phyloP scores from a whole-genome alignment of 2,329 filamentous ascomycete species.

The Elsinoe batatas region DNA sequence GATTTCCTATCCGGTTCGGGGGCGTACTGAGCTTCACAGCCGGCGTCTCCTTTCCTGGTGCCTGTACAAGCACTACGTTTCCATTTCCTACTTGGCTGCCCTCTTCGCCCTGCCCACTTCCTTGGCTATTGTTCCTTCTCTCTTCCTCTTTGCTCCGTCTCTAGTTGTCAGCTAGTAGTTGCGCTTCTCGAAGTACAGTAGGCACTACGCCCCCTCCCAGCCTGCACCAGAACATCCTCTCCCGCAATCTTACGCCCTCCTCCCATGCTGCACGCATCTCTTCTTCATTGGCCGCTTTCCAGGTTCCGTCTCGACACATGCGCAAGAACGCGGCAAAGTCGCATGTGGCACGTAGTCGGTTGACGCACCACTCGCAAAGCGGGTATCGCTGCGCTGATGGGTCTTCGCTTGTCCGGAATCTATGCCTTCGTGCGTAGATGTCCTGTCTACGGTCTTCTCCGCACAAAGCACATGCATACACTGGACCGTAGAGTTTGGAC shows the following conservation, averaged over 20 bases:
- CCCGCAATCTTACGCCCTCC: constrained; percentile 77
- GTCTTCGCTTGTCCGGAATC: constrained; percentile 79
- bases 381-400: constrained; percentile 83
- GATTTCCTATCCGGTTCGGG: background rate
- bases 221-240: constrained; percentile 95
- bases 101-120: background rate
- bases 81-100: background rate
- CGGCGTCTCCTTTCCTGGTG: background rate
- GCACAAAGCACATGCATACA: constrained; percentile 73
- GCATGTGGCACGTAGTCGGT: constrained; percentile 74
- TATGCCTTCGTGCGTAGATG: constrained; percentile 65
- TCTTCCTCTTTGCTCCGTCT: constrained; percentile 3
- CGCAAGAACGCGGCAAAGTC: constrained; percentile 87
- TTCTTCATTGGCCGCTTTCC: constrained; percentile 72
- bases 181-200: constrained; percentile 26
- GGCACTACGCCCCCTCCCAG: constrained; percentile 88
- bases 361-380: constrained; percentile 79
- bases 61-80: background rate
- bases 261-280: constrained; percentile 88
- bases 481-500: constrained; percentile 44
- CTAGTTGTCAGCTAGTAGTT: background rate
- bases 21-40: constrained; percentile 6
- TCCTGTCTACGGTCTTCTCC: constrained; percentile 69
- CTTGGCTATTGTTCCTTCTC: background rate
- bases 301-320: constrained; percentile 86